Evolutionary conservation across 257 asterid genomes (phyloP), one percentile per base, ranked within the genome.

Genomic region (Vinca minor): DNA sequence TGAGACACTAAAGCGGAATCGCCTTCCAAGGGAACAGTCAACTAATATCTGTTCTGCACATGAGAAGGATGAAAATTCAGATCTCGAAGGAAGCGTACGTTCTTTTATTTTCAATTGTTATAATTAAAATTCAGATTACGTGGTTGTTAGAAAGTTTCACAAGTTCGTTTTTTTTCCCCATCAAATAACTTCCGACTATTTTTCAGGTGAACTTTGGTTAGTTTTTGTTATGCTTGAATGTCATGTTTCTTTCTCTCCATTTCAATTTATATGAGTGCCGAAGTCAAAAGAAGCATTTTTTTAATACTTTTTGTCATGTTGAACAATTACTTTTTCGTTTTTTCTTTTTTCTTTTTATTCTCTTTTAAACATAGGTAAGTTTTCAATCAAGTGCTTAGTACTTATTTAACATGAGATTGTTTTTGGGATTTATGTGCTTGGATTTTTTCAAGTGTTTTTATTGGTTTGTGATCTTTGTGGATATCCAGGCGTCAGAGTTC

Each of bases 401-500:
- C 4, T 13, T 29, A 14, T 55, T 55, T n/a, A 55, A 13, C 38
- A 38, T 61, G 5, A 34, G 49, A 44, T 42, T 42, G 5, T 62
- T 25, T 15, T 15, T 41, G 8, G 63, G 34, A 47, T 62, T 45
- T 12, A 42, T 44, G 55, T 25, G 66, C 41, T 46, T 62, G 41
- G 64, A 26, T 62, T 8, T 18, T 10, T 25, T 44, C 66, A 44
- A 25, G 66, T 14, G 25, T 25, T 46, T 25, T 46, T n/a, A 46
- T 6, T 17, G 53, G 2, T 17, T 5, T 46, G 8, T 54, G n/a
- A n/a, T 25, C 26, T 12, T 54, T 12, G 59, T 25, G 1, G n/a
- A n/a, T 14, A 76, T 74, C 77, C 84, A 90, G 96, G 87, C 78
- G 78, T 81, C 87, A 29, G 78, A 81, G 48, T 79, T 64, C 70